phyloP scores from a whole-genome alignment of 2,329 filamentous ascomycete genomes.

The Cryphonectria carpinicola region DNA sequence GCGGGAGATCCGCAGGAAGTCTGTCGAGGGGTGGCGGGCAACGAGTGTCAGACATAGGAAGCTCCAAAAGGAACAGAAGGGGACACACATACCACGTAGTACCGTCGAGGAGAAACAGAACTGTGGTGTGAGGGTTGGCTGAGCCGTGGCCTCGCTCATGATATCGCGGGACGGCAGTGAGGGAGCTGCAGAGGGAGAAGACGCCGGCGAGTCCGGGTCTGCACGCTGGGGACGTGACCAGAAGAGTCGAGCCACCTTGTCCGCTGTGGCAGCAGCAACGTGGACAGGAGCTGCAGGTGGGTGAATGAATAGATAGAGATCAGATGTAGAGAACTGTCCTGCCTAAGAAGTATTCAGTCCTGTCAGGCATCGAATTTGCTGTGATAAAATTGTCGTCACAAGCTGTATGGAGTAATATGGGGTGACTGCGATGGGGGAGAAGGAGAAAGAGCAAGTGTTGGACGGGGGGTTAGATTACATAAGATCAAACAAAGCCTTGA shows the following conservation, averaged over 20 bases:
- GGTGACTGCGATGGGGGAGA: background rate
- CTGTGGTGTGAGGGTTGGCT: conserved; percentile 67
- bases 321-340: background rate
- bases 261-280: background rate
- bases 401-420: background rate
- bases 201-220: conserved; percentile 20
- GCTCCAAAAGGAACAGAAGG: background rate
- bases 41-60: background rate
- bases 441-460: background rate
- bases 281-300: background rate
- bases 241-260: conserved; percentile 54
- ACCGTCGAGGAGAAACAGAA: conserved; percentile 77
- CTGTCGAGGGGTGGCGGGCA: conserved; percentile 48
- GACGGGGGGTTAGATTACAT: background rate
- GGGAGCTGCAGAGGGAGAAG: conserved; percentile 45
- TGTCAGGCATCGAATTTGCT: background rate
- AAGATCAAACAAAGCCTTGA: background rate
- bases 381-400: background rate
- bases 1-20: conserved; percentile 88
- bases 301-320: background rate
- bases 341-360: background rate
- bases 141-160: conserved; percentile 51
- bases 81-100: conserved; percentile 61
- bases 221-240: conserved; percentile 46
- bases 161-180: conserved; percentile 37